Evolutionary conservation across 2,329 filamentous ascomycete genomes (phyloP).

Genomic region (Cyanodermella asteris): DNA sequence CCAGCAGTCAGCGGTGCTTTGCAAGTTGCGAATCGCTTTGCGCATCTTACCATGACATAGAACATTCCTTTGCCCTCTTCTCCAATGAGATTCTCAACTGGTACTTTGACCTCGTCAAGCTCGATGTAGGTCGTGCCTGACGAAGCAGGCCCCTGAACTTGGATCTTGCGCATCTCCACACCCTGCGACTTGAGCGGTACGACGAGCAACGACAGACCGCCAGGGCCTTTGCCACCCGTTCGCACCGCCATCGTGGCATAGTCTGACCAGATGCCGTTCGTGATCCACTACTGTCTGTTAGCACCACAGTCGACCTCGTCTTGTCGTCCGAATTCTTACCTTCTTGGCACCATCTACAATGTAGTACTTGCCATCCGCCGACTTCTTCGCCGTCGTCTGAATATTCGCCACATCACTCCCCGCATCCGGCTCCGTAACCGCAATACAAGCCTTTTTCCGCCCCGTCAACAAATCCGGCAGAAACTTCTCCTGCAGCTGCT

Average conservation of each 20-base stretch:
- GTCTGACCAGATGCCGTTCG: conserved; percentile 49
- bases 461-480: conserved; percentile 47
- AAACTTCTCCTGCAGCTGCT: conserved; percentile 39
- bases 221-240: conserved; percentile 41
- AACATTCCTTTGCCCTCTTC: conserved; percentile 49
- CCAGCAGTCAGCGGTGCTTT: too few relatives aligned
- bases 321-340: too few relatives aligned
- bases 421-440: conserved; percentile 56
- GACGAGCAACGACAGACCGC: conserved; percentile 43
- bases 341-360: conserved; percentile 59
- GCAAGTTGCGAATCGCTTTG: too few relatives aligned
- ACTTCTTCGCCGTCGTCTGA: conserved; percentile 41
- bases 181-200: conserved; percentile 50
- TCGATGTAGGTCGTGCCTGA: conserved; percentile 57
- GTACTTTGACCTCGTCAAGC: conserved; percentile 52
- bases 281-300: conserved; percentile 24
- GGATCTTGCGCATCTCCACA: conserved; percentile 45
- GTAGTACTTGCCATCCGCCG: conserved; percentile 41
- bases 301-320: neutral
- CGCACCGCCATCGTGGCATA: conserved; percentile 50
- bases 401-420: conserved; percentile 57
- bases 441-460: conserved; percentile 48
- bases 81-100: conserved; percentile 47
- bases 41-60: conserved; percentile 56
- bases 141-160: conserved; percentile 41